Percentiles rank a stretch among this genome's conserved stretches.
Evolutionary conservation across 805 yeast genomes (phyloP).

Genomic region (Diddensiella caesifluorescens): DNA sequence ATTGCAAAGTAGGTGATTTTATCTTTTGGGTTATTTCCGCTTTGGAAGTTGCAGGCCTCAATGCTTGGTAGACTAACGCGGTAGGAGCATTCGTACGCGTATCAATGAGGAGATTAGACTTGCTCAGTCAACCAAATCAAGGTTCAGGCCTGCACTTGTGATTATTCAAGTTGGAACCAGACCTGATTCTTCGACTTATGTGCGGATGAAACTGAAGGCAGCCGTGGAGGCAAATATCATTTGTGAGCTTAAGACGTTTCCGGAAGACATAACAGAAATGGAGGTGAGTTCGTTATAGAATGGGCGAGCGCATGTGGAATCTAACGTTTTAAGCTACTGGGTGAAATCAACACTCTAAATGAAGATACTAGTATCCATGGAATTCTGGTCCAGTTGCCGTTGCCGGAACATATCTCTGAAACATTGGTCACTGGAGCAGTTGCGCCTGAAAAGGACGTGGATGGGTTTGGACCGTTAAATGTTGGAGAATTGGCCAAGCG

Average conservation of each 20-base stretch:
- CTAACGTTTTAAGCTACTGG: slow-evolving; percentile 34
- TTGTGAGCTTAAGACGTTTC: slow-evolving; percentile 60
- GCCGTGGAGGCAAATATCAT: slow-evolving; percentile 76
- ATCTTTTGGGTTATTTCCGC: background rate
- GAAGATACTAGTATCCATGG: slow-evolving; percentile 78
- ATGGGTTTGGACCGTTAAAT: slow-evolving; percentile 86
- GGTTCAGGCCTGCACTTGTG: slow-evolving; percentile 65
- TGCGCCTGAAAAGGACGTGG: slow-evolving; percentile 81
- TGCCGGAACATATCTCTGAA: slow-evolving; percentile 78
- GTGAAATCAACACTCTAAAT: slow-evolving; percentile 58
- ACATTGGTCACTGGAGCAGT: slow-evolving; percentile 75
- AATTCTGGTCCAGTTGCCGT: slow-evolving; percentile 81
- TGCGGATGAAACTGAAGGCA: slow-evolving; percentile 84
- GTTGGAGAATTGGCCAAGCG: slow-evolving; percentile 87
- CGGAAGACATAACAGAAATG: slow-evolving; percentile 55
- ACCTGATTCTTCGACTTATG: slow-evolving; percentile 89
- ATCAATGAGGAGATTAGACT: slow-evolving; percentile 47
- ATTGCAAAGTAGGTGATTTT: slow-evolving; percentile 41
- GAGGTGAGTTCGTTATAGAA: slow-evolving; percentile 27
- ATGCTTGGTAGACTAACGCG: background rate
- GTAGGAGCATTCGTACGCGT: slow-evolving; percentile 40
- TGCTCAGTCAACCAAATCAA: slow-evolving; percentile 35
- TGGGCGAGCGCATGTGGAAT: background rate
- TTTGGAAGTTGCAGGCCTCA: background rate
- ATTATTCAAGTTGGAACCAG: slow-evolving; percentile 87